Evolutionary conservation across 352 stramenopile species (phyloP).

Genomic region (Phytophthora pluvialis): DNA sequence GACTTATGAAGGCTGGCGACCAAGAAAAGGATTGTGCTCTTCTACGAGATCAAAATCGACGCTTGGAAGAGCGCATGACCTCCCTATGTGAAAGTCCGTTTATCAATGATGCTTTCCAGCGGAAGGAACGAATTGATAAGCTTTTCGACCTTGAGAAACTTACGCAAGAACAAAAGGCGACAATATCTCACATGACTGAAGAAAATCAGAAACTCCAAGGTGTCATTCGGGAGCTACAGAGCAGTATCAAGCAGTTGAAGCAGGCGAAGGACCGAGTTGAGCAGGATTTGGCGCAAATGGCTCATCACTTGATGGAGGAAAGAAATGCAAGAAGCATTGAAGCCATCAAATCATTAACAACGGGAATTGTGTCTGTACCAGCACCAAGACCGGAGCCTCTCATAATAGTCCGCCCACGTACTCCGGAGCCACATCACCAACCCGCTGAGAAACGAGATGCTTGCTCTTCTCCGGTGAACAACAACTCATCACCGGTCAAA

Average conservation of each 20-base stretch:
- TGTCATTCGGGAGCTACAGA: constrained; percentile 84
- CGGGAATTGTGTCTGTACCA: constrained; percentile 9
- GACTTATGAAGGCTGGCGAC: constrained; percentile 66
- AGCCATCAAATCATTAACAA: constrained; percentile 34
- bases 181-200: constrained; percentile 71
- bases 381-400: constrained; percentile 21
- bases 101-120: constrained; percentile 92
- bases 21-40: constrained; percentile 82
- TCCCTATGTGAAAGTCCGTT: constrained; percentile 93
- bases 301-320: constrained; percentile 77
- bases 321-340: constrained; percentile 48
- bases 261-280: constrained; percentile 75
- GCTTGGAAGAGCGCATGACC: constrained; percentile 91
- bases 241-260: constrained; percentile 83
- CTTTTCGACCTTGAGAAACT: constrained; percentile 87
- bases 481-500: constrained; percentile 14
- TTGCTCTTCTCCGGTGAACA: constrained; percentile 65
- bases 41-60: constrained; percentile 82
- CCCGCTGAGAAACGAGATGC: constrained; percentile 61
- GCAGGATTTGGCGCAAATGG: constrained; percentile 63
- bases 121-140: constrained; percentile 87
- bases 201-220: constrained; percentile 86
- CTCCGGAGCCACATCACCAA: constrained; percentile 14
- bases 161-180: constrained; percentile 76
- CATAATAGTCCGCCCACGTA: constrained; percentile 15